Evolutionary conservation across 1,284 basidiomycete species (phyloP), one percentile per base, ranked within the genome.

Genomic region (Ganoderma sinense): DNA sequence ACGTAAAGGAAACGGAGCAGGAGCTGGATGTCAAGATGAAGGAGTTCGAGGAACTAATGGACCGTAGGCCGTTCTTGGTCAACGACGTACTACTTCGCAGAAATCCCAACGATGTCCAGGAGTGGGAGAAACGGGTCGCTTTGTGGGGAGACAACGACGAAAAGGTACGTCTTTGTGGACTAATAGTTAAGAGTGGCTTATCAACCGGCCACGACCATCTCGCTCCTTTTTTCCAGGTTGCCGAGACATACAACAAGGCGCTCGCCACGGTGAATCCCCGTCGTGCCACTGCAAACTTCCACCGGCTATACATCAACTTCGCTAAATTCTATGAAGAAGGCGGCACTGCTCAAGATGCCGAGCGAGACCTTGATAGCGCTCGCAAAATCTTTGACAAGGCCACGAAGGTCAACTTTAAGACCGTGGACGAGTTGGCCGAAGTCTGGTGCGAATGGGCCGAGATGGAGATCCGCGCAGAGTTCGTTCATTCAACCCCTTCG

Each of bases 401-500:
- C 0, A 92, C 94, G 1, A 96, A 95, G 75, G 91, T 98, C 56
- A 94, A 95, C 74, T 99, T 97, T 86, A 95, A 93, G 80, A 85
- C 90, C n/a, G 97, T 99, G 5, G 98, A 99, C 79, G 98, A 99
- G 78, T 87, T 99, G 40, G 98, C 98, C 0, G 98, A 99, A 81
- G 89, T 99, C 18, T 99, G 98, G 98, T 98, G 96, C 80, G 97
- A 98, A 81, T 99, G 97, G 97, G 92, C 98, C 11, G 97, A 99
- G 82, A 92, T 99, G 93, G 98, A 99, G 80, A 86, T 99, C 61
- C 89, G 98, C 45, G 94, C 97, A 62, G 97, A 97, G 95, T 96
- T 81, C 77, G 94, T 88, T 41, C 36, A 18, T 11, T 13, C 10
- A 13, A 1, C 10, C 26, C 0, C 11, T 40, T 11, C n/a, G 33